Evolutionary conservation across 352 stramenopile genomes (phyloP), one percentile per base, ranked within the genome.

Genomic region (Globisporangium nagaii): DNA sequence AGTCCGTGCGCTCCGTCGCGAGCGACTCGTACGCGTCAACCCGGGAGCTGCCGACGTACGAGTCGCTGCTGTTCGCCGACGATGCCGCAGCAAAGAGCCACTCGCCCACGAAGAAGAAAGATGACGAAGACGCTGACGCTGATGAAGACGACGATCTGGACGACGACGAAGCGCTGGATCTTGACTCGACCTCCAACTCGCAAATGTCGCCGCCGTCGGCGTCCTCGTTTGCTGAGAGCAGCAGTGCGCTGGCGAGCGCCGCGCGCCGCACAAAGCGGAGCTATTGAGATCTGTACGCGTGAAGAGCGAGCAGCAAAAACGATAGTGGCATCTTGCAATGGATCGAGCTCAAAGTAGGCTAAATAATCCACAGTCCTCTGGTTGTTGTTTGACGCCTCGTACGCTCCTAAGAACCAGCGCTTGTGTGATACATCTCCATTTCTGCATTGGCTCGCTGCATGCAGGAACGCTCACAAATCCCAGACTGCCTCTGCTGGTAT

Each of bases 391-490:
- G n/a, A n/a, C n/a, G n/a, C n/a, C n/a, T n/a, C n/a, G n/a, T n/a
- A n/a, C n/a, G n/a, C n/a, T n/a, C n/a, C n/a, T n/a, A n/a, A n/a
- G n/a, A n/a, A n/a, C n/a, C n/a, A n/a, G n/a, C n/a, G n/a, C n/a
- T n/a, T n/a, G n/a, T n/a, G n/a, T n/a, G n/a, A n/a, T n/a, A n/a
- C n/a, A n/a, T n/a, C n/a, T n/a, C n/a, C n/a, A n/a, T n/a, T n/a
- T 27, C 15, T 49, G 10, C 20, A 6, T 28, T n/a, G n/a, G n/a
- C n/a, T n/a, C n/a, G n/a, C n/a, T n/a, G n/a, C n/a, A n/a, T n/a
- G n/a, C n/a, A n/a, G n/a, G n/a, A n/a, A n/a, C 20, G 9, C 25
- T 64, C 54, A 89, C n/a, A 90, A 73, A 53, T 91, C 80, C 78
- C 80, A 91, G 19, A 87, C 73, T 4, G 80, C 80, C 65, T 88